Percentiles rank a stretch among this genome's conserved stretches.
Evolutionary conservation across 768 basidiomycete species (phyloP).

Genomic region (Leccinum boreale): DNA sequence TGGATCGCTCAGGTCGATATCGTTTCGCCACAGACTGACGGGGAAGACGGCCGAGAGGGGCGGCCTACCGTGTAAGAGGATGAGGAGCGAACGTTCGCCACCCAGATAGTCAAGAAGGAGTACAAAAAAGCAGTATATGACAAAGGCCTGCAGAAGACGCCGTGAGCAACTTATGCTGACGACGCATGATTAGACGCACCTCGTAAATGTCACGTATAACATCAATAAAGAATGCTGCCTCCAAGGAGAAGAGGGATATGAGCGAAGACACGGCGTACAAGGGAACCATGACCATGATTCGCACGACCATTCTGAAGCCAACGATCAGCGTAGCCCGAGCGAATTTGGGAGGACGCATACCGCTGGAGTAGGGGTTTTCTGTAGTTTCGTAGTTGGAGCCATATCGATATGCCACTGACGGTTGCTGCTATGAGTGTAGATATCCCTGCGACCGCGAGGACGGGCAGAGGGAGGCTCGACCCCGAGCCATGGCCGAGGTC

Average conservation of each 20-base stretch:
- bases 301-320: slow-evolving; percentile 72
- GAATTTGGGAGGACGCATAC: slow-evolving; percentile 33
- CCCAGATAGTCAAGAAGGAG: slow-evolving; percentile 83
- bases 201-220: slow-evolving; percentile 95
- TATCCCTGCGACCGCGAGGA: slow-evolving; percentile 61
- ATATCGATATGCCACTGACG: slow-evolving; percentile 72
- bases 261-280: slow-evolving; percentile 88
- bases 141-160: slow-evolving; percentile 62
- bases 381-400: slow-evolving; percentile 82
- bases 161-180: not conserved
- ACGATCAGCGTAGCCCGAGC: not conserved
- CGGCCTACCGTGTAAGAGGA: slow-evolving; percentile 85
- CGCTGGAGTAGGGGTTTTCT: slow-evolving; percentile 77
- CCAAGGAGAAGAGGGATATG: slow-evolving; percentile 89
- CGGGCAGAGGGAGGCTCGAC: slow-evolving; percentile 51
- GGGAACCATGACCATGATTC: slow-evolving; percentile 97
- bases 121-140: slow-evolving; percentile 90
- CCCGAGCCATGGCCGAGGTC: slow-evolving; percentile 47
- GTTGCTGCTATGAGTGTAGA: slow-evolving; percentile 67
- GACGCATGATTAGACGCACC: slow-evolving; percentile 43
- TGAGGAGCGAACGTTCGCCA: slow-evolving; percentile 90
- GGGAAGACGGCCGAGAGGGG: slow-evolving; percentile 89
- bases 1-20: slow-evolving; percentile 93
- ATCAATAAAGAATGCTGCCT: slow-evolving; percentile 96
- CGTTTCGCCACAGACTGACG: slow-evolving; percentile 72